Evolutionary conservation across 148 eudicot species (phyloP), one percentile per base, ranked within the genome.

Genomic region (Persicaria maculosa): DNA sequence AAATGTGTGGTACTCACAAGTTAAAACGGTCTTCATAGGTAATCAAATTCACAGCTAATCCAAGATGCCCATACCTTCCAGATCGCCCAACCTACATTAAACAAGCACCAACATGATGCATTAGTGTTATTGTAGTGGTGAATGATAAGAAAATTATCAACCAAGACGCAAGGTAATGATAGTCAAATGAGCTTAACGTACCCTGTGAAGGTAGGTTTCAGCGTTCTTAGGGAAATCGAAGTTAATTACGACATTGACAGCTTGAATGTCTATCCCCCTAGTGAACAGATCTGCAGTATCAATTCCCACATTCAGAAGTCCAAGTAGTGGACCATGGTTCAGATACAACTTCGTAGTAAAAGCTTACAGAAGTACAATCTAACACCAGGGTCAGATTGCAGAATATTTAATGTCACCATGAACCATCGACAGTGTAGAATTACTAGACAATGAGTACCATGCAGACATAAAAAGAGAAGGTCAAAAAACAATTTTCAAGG

Each of bases 1-100:
- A 73, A 71, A 20, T 52, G 4, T 72, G 7, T 22, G 9, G 9
- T 44, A 65, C 92, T 77, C 84, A 90, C 97, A 93, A 80, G 85
- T 92, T 92, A 70, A 92, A 92, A 69, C 97, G 96, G 74, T 90
- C 97, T 79, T 92, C 97, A 69, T 88, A 93, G 68, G 96, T 93
- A 72, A 93, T 90, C 77, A 90, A 84, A 81, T 92, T 92, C 81
- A 90, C 95, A 47, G 97, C 97, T 77, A 92, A 79, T 40, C 97
- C 97, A 72, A 92, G 97, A 80, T 92, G 95, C 68, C 97, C 93
- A 77, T 80, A 90, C 81, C 97, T 90, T 84, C 97, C 97, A 15
- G 97, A 92, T 59, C 97, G 89, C 58, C 97, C 97, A 81, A 92
- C 97, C 95, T 92, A 73, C 17, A 82, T 31, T 57, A 22, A 79